Base-by-base conservation (phyloP, 2,329 filamentous ascomycete genomes). In the Aspergillus tubingensis region DNA sequence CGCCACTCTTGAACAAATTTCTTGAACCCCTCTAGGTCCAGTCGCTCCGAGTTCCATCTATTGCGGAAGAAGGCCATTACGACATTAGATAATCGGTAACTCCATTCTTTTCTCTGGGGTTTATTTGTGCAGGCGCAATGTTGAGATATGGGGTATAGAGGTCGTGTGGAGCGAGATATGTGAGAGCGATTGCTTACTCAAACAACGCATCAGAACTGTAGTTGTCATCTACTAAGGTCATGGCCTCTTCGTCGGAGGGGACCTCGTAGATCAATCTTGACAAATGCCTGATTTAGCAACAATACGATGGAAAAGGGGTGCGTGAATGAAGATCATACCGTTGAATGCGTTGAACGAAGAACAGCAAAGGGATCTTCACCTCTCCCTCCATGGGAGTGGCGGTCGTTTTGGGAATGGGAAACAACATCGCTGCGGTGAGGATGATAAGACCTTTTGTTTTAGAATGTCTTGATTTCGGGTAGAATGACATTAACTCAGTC, bases 271-370 rank as follows among this genome's bases (percentile, higher is more conserved):
- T 39, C 11, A 39, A 11, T 13, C 50, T 52, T 11, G 2, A 21
- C 1, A 15, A 5, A 23, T 21, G 41, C 0, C 19, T 15, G 4
- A 3, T 5, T 44, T 23, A 44, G 41, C 19, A 23, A 44, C n/a
- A 19, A 23, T 10, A 3, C 5, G 13, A 44, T 3, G 38, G 0
- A 19, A 17, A 17, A 8, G 6, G n/a, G 10, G 0, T 8, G 11
- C 3, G 47, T 4, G n/a, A 6, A 38, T 19, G 17, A 36, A 8
- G 50, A 5, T 4, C 3, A 10, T 32, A 52, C 50, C 50, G 50
- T 32, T 52, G 50, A n/a, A 52, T 52, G 19, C 50, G 50, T 17
- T 52, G 50, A 8, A 52, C 50, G 32, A 21, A 52, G n/a, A 23
- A 52, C 5, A 52, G 50, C 50, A 52, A 23, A 15, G 50, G 50